Percentiles rank a stretch among this genome's conserved stretches.
Conservation (phyloP, 169 alveolate species). For the Plasmodium sp. region DNA sequence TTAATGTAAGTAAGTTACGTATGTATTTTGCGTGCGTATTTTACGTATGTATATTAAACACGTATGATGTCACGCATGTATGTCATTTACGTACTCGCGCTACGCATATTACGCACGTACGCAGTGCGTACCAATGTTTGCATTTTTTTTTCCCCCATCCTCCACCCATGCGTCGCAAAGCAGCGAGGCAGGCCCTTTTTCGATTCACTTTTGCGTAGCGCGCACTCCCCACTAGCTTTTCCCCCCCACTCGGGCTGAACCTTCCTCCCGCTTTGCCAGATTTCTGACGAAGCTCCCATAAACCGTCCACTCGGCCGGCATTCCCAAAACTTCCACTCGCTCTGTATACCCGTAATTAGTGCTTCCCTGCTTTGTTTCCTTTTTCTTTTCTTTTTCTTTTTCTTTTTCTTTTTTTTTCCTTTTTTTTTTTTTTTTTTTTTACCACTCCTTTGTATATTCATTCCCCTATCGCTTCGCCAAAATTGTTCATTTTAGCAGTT, state of each 20-base stretch:
- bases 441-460: not conserved
- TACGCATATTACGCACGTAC: not conserved
- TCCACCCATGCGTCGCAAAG: not conserved
- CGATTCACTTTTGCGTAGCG: not conserved
- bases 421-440: too few species aligned
- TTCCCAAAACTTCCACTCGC: not conserved
- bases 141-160: not conserved
- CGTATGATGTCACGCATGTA: too few species aligned
- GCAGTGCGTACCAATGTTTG: not conserved
- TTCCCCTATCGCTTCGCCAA: not conserved
- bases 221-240: not conserved
- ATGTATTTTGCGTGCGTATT: too few species aligned
- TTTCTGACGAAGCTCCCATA: not conserved
- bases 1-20: not conserved
- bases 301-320: not conserved
- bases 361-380: not conserved
- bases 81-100: not conserved
- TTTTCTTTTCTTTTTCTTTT: not conserved
- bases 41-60: too few species aligned
- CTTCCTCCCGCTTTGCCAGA: not conserved
- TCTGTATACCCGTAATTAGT: not conserved
- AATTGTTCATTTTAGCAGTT: not conserved
- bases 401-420: not conserved
- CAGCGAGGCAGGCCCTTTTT: not conserved
- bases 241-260: not conserved